Evolutionary conservation across 306 rosid genomes (phyloP), one percentile per base, ranked within the genome.

Genomic region (Vicia sativa): DNA sequence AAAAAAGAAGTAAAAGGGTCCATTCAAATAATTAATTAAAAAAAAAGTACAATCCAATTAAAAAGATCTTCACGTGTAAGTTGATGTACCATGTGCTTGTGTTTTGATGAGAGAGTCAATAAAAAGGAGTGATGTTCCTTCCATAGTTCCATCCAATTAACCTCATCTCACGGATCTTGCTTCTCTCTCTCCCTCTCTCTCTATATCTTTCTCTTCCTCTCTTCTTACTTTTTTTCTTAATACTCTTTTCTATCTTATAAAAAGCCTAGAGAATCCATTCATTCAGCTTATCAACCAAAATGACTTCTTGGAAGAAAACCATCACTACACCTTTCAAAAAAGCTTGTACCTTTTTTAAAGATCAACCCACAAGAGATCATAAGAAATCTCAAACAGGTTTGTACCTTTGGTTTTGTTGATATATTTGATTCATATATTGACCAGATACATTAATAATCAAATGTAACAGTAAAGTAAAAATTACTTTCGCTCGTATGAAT

Each of bases 291-390:
- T 43, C 21, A 6, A 56, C 62, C 38, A 12, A 28, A 54, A 83
- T 92, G 98, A 74, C 93, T 9, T 89, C 98, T 8, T 92, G 98
- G 98, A 92, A 92, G 85, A 92, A 92, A 61, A 92, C 96, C 70
- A 92, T 92, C 76, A 68, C 90, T 23, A 44, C 96, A 7, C 98
- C 98, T 1, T 89, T 92, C 86, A 86, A 70, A 69, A 92, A 92
- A 64, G 98, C 96, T 34, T 74, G 87, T 75, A 92, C 95, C 68
- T 78, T 87, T 86, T 87, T 89, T 66, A 86, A 92, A 69, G 81
- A 87, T 16, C 88, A 83, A 44, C 82, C 95, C 23, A 75, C 91
- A 29, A 78, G 82, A 69, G 89, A 86, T 54, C 85, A 45, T 18
- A 86, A 88, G 70, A 87, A 86, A 70, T 44, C 91, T 46, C 90